Evolutionary conservation across 495 filamentous ascomycete genomes (phyloP), one percentile per base, ranked within the genome.

Genomic region (Apiosordaria backusii): DNA sequence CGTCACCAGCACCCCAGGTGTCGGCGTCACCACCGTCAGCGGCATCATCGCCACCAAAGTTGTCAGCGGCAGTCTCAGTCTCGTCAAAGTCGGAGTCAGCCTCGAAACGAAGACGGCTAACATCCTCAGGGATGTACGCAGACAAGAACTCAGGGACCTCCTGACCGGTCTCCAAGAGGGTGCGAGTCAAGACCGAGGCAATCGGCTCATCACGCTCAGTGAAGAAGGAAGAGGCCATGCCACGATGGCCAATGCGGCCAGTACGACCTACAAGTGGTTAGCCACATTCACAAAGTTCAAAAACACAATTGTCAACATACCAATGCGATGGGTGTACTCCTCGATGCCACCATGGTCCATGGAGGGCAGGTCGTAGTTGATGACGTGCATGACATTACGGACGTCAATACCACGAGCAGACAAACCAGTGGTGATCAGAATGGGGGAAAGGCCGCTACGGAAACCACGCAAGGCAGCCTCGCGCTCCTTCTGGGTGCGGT

Each of bases 241-340:
- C 95, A 57, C 84, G 83, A 60, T 97, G 90, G 5, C 95, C 95
- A 73, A 97, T 97, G 61, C 95, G 91, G 57, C 90, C 95, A 68
- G 95, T 99, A 64, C 95, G 93, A 59, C 95, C 89, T 92, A 62
- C 53, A 59, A n/a, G n/a, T 57, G 66, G 77, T 45, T 45, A 45
- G 35, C 9, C 10, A 45, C 35, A 45, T 45, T 9, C 13, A 45
- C 10, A 2, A 18, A 2, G 35, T 2, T 45, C 35, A 45, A 2
- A 1, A 45, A 13, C 35, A 45, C 35, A 13, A 13, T 45, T 45
- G 35, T 13, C 35, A 45, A 13, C 83, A 75, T 83, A 91, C 89
- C 94, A 75, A 98, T 99, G 50, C 95, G 91, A 71, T 99, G 95
- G 63, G 90, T 85, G 71, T 99, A 98, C 71, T 98, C 95, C 60